Base-by-base conservation (phyloP, 495 filamentous ascomycete genomes). In the Penicillium tannophilum region DNA sequence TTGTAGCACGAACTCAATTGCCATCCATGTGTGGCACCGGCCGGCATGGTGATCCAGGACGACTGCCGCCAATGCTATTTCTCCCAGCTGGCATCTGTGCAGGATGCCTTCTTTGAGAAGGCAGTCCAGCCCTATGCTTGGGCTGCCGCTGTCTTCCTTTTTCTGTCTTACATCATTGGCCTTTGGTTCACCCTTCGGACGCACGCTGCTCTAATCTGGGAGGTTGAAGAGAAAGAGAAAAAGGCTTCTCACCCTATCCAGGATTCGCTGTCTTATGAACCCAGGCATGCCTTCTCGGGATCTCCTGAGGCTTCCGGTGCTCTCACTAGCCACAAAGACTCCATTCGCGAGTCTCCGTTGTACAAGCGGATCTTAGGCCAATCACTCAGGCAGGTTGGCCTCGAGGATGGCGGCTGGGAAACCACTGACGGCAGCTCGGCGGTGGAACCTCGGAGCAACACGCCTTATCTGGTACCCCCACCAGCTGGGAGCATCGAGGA, bases 201-300 rank as follows among this genome's bases (percentile, higher is more conserved):
- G 3, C 94, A 99, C 70, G 94, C 94, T 5, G 93, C 94, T 17
- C 87, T 96, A 33, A 99, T 99, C 56, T 99, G 94, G 94, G 91
- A 96, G 60, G 67, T 82, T 3, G 92, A 97, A 44, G 91, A 96
- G 73, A 96, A 95, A 77, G 90, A 41, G 39, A 17, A 10, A 24
- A 20, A 17, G n/a, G 71, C 72, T 30, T 55, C 54, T 43, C 61
- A 67, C 19, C 58, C 68, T 16, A 64, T 72, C 1, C 70, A 73
- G 12, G 77, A 77, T n/a, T 65, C 73, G 31, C 68, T 72, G 14
- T 63, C 76, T 4, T 76, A 78, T 45, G 78, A 84, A 20, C 65
- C 71, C 23, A 71, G 74, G 31, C 75, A 76, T 31, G 30, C 69
- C 17, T 63, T 69, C 41, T 51, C 75, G 55, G 71, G 68, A 1